A percentile compares a stretch with the other conserved stretches of the same genome.
Evolutionary conservation across 2,329 filamentous ascomycete species (phyloP).

Genomic region (Penicillium sp.): DNA sequence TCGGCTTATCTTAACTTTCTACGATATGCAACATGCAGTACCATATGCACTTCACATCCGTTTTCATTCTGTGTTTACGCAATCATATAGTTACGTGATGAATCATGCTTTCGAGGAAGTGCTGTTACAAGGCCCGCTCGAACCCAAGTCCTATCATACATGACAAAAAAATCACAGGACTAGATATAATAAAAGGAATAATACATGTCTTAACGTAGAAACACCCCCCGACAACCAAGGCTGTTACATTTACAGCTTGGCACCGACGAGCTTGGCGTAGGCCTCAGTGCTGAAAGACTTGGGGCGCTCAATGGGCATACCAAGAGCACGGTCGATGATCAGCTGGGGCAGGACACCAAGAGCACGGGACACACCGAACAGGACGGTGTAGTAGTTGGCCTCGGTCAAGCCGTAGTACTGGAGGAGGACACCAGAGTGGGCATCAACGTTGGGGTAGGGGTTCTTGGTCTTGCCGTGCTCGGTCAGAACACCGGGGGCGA

Average conservation of each 20-base stretch:
- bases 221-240: background rate
- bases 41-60: background rate
- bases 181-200: constrained; percentile 27
- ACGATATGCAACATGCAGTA: background rate
- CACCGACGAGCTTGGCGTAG: constrained; percentile 88
- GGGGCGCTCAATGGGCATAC: constrained; percentile 95
- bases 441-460: constrained; percentile 98
- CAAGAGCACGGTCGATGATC: constrained; percentile 98
- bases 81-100: constrained; percentile 6
- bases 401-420: constrained; percentile 99
- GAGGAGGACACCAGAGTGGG: constrained; percentile 97
- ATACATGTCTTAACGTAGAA: constrained; percentile 1
- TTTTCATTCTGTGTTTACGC: no score
- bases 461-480: constrained; percentile 99
- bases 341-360: constrained; percentile 98
- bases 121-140: constrained; percentile 41
- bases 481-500: constrained; percentile 92
- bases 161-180: constrained; percentile 26
- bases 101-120: constrained; percentile 28
- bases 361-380: constrained; percentile 97
- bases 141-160: constrained; percentile 43
- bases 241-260: constrained; percentile 68
- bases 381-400: constrained; percentile 99
- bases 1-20: background rate
- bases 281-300: constrained; percentile 99